A percentile compares a stretch with the other conserved stretches of the same genome.
phyloP scores from a whole-genome alignment of 2,329 filamentous ascomycete genomes.

The Trichoderma cornu-damae region DNA sequence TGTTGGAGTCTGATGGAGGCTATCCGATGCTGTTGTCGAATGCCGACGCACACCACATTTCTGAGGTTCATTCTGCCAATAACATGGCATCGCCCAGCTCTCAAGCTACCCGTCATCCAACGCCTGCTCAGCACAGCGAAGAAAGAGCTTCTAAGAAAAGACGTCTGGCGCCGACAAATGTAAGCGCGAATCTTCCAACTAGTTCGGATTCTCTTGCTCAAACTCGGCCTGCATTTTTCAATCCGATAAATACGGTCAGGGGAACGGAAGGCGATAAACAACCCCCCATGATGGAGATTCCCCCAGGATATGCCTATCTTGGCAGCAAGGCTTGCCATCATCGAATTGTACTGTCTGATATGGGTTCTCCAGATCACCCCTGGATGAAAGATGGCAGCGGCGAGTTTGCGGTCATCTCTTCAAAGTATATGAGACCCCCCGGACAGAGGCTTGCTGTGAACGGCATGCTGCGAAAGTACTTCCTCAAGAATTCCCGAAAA shows the following conservation, averaged over 20 bases:
- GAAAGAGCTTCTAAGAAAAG: conserved; percentile 27
- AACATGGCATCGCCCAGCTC: neutral
- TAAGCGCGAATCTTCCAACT: conserved; percentile 19
- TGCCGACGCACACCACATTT: neutral
- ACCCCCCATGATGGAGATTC: too few relatives aligned
- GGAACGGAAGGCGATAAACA: too few relatives aligned
- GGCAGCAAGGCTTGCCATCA: conserved; percentile 31
- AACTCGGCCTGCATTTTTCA: conserved; percentile 14
- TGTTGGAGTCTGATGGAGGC: neutral
- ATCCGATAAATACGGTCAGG: neutral
- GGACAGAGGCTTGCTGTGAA: conserved; percentile 44
- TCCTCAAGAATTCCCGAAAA: conserved; percentile 30
- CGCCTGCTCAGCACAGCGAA: neutral
- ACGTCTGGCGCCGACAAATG: conserved; percentile 25
- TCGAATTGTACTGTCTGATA: conserved; percentile 24
- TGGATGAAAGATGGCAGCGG: conserved; percentile 22
- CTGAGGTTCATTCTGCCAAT: neutral
- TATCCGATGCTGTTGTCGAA: neutral
- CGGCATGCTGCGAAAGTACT: conserved; percentile 37
- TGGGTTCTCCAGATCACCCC: conserved; percentile 23
- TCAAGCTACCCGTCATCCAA: neutral
- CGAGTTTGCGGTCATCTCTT: conserved; percentile 27
- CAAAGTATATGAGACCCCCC: conserved; percentile 31
- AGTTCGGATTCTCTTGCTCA: conserved; percentile 5
- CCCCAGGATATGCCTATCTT: conserved; percentile 31